Conservation (phyloP, 495 filamentous ascomycete genomes). For the Penicillium argentinense region DNA sequence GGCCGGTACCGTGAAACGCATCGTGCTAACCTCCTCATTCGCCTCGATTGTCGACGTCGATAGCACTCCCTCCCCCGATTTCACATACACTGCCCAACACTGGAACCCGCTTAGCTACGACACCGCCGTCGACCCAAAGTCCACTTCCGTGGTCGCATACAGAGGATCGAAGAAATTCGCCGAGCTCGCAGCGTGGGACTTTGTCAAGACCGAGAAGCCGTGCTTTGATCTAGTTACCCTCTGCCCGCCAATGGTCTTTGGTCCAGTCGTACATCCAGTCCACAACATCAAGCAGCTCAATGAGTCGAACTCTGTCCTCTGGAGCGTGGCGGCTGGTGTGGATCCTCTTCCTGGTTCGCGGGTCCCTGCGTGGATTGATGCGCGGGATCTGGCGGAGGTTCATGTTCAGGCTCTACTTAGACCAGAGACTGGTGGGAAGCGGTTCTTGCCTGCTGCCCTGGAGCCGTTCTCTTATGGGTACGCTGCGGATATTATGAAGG, state of each 20-base stretch:
- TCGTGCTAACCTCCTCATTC: constrained; percentile 76
- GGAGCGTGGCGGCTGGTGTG: constrained; percentile 28
- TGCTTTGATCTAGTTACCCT: constrained; percentile 68
- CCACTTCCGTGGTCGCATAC: constrained; percentile 54
- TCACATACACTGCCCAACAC: constrained; percentile 61
- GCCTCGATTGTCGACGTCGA: constrained; percentile 58
- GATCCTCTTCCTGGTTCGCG: constrained; percentile 29
- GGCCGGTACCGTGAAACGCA: constrained; percentile 64
- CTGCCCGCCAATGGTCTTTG: constrained; percentile 52
- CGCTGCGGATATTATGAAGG: constrained; percentile 36
- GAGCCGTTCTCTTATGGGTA: constrained; percentile 43
- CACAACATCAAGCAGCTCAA: constrained; percentile 30
- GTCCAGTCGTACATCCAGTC: constrained; percentile 42
- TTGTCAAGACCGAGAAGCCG: constrained; percentile 64
- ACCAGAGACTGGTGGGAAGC: constrained; percentile 33
- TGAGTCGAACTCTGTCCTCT: constrained; percentile 37
- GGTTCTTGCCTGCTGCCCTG: constrained; percentile 32
- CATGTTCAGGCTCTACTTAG: constrained; percentile 40
- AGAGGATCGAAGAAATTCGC: constrained; percentile 59
- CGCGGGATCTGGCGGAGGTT: constrained; percentile 41
- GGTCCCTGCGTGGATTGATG: constrained; percentile 46
- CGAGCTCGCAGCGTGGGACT: constrained; percentile 52
- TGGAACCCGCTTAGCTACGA: constrained; percentile 75
- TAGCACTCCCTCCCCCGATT: constrained; percentile 37
- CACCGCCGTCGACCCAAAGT: constrained; percentile 41